A percentile compares a stretch with the other conserved stretches of the same genome.
phyloP scores from a whole-genome alignment of 208 protist genomes.

The Plasmodiophora brassicae region DNA sequence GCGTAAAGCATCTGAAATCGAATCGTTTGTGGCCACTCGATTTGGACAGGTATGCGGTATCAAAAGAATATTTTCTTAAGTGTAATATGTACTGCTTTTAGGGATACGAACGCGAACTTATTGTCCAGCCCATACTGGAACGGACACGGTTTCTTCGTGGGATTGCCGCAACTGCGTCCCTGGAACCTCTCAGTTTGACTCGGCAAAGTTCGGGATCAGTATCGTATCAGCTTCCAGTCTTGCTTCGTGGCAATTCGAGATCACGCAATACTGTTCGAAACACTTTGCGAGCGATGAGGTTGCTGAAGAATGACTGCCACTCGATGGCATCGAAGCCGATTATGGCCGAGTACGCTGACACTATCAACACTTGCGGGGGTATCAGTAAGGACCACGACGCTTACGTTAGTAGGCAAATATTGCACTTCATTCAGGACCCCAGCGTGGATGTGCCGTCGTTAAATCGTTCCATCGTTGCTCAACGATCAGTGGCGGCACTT shows the following conservation, averaged over 20 bases:
- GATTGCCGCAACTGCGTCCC: background rate
- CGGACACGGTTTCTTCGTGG: background rate
- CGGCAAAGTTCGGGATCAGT: constrained; percentile 10
- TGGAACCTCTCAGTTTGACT: background rate
- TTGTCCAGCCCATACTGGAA: background rate
- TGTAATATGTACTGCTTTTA: background rate
- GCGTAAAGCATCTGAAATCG: background rate
- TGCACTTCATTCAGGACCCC: background rate
- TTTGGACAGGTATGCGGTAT: constrained; percentile 23
- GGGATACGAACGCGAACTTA: background rate
- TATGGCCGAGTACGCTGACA: no score
- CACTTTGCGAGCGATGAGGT: background rate
- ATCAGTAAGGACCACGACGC: background rate
- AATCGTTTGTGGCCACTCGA: background rate
- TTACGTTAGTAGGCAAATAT: background rate
- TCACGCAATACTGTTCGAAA: background rate
- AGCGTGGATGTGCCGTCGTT: background rate
- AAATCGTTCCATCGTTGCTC: background rate
- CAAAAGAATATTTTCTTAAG: background rate
- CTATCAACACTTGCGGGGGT: background rate
- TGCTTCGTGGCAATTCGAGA: background rate
- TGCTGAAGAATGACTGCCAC: background rate
- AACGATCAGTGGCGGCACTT: background rate
- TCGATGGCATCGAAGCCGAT: background rate
- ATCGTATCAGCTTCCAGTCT: background rate